phyloP scores from a whole-genome alignment of 1,284 basidiomycete genomes.

The Crucibulum parvulum region DNA sequence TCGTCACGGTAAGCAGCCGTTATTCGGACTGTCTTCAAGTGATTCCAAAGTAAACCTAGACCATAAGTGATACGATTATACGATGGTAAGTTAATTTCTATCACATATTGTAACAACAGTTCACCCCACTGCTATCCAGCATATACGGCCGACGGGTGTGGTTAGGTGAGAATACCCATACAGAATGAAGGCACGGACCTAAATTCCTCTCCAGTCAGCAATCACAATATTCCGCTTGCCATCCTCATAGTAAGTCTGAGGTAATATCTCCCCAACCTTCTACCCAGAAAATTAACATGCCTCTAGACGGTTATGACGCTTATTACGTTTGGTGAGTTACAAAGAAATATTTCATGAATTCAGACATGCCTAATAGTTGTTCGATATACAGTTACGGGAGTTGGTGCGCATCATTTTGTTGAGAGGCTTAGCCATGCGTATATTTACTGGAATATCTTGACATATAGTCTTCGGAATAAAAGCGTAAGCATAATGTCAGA shows the following conservation, averaged over 20 bases:
- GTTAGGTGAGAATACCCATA: slow-evolving; percentile 18
- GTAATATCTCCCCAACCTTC: neutral
- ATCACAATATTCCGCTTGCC: slow-evolving; percentile 7
- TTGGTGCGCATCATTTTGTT: neutral
- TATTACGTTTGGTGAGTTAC: slow-evolving; percentile 3
- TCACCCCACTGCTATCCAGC: slow-evolving; percentile 7
- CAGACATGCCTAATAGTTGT: neutral
- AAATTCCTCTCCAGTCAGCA: slow-evolving; percentile 1
- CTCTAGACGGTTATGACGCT: slow-evolving; percentile 1
- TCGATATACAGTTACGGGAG: neutral
- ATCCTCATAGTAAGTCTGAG: slow-evolving; percentile 12
- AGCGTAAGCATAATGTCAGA: neutral
- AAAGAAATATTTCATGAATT: neutral
- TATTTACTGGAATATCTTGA: too few species aligned
- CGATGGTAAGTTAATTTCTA: slow-evolving; percentile 12
- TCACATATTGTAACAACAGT: too few species aligned
- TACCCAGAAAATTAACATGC: neutral
- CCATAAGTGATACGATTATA: slow-evolving; percentile 19
- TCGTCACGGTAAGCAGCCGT: slow-evolving; percentile 17
- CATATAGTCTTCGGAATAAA: neutral
- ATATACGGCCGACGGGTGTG: slow-evolving; percentile 30
- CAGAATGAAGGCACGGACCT: neutral
- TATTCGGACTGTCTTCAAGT: neutral
- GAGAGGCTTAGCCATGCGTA: too few species aligned
- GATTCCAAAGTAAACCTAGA: slow-evolving; percentile 8